phyloP scores from a whole-genome alignment of 495 filamentous ascomycete genomes.

The Penicillium odoratum region DNA sequence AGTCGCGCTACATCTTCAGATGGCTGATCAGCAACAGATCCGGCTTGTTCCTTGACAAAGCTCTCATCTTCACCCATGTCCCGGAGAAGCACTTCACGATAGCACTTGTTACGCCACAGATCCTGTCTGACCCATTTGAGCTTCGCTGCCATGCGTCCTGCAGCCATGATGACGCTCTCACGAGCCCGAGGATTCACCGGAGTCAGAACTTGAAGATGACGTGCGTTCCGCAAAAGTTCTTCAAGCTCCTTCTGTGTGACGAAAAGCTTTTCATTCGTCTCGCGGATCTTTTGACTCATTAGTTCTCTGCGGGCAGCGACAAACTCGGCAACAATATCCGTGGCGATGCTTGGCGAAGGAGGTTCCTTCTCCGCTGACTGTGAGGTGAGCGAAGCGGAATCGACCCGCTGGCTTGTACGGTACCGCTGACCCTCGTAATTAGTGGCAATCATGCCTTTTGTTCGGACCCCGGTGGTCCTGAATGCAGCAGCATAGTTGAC shows the following conservation, averaged over 20 bases:
- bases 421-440: conserved; percentile 81
- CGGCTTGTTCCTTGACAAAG: conserved; percentile 13
- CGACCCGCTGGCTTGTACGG: conserved; percentile 67
- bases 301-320: conserved; percentile 74
- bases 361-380: conserved; percentile 34
- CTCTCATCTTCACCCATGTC: conserved; percentile 76
- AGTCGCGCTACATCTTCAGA: conserved; percentile 13
- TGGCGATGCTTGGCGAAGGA: conserved; percentile 63
- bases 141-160: conserved; percentile 82
- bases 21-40: conserved; percentile 22
- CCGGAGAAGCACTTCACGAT: conserved; percentile 80
- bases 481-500: conserved; percentile 96
- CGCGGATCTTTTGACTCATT: conserved; percentile 78
- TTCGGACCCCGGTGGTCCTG: conserved; percentile 85
- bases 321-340: conserved; percentile 80
- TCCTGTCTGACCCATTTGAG: conserved; percentile 91
- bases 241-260: conserved; percentile 76
- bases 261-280: conserved; percentile 78
- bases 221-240: conserved; percentile 81
- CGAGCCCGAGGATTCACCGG: conserved; percentile 84
- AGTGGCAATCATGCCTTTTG: conserved; percentile 80
- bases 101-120: conserved; percentile 88
- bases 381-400: conserved; percentile 42
- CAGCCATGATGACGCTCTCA: conserved; percentile 81
- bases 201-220: conserved; percentile 84